Base-by-base conservation (phyloP, 2,329 filamentous ascomycete species). In the Pezicula rhizophila region DNA sequence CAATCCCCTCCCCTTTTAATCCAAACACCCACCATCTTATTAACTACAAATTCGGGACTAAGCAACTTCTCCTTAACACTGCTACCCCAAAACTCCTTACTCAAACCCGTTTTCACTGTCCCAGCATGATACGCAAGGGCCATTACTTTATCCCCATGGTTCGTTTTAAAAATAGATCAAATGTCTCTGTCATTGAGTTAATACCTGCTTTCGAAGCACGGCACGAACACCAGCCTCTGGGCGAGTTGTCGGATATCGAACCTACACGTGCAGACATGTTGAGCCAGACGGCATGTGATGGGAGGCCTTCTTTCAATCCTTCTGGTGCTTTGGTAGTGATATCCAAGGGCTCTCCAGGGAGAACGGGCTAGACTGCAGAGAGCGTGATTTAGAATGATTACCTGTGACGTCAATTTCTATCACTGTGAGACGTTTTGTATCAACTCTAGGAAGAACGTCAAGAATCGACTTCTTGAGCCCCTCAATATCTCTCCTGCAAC, bases 221-320 rank as follows among this genome's bases (percentile, higher is more conserved):
- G 66, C 93, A 93, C 48, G 77, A 82, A 65, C 89, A 95, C 89
- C 88, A 93, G 0, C 89, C 89, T 2, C 88, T 89, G 0, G 83
- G 71, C 2, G 68, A 63, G 60, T 95, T 92, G 58, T 92, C 87
- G 1, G 76, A 70, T 18, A 85, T 85, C 28, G 79, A 85, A 8
- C 88, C 88, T 0, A 95, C 85, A 39, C 89, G 80, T 2, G 88
- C 89, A 5, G 85, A 84, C 81, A 90, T 86, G 60, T 79, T 79
- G n/a, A 85, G 76, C 73, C 84, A 87, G 2, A 83, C 77, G 0
- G 87, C 80, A 47, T 78, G 73, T 0, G 57, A 49, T 0, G 76
- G 72, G 2, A 85, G 70, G 0, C 69, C 1, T 11, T 11, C 28
- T 31, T 31, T 60, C 31, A 14, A 12, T 6, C 17, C 64, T 60